Evolutionary conservation across 257 asterid species (phyloP).

Genomic region (Phtheirospermum japonicum): DNA sequence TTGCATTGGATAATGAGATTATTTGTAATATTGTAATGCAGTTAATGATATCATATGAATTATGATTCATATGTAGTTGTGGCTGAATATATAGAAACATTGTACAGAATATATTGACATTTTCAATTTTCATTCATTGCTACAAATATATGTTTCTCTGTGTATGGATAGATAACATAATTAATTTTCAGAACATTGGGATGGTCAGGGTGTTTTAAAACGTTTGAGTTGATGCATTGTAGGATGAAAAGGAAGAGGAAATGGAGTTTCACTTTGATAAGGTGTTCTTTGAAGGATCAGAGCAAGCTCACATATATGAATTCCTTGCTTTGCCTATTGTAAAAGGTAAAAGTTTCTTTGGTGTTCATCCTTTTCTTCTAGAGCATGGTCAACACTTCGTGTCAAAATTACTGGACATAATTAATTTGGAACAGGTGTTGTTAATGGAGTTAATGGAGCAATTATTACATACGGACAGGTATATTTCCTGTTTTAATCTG

Average conservation of each 20-base stretch:
- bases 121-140: not conserved
- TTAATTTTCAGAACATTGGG: slow-evolving; percentile 1
- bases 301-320: slow-evolving; percentile 62
- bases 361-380: slow-evolving; percentile 12
- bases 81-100: slow-evolving; percentile 12
- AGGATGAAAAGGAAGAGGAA: slow-evolving; percentile 86
- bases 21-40: not conserved
- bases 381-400: slow-evolving; percentile 3
- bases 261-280: slow-evolving; percentile 59
- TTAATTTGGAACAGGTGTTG: slow-evolving; percentile 45
- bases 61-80: not conserved
- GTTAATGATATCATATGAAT: not conserved
- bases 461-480: slow-evolving; percentile 87
- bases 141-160: not conserved
- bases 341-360: slow-evolving; percentile 38
- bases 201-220: not conserved
- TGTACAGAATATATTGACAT: not conserved
- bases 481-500: slow-evolving; percentile 24
- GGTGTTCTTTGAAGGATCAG: slow-evolving; percentile 76
- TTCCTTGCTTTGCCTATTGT: slow-evolving; percentile 69
- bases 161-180: not conserved
- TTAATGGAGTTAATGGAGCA: slow-evolving; percentile 70
- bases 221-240: slow-evolving; percentile 19
- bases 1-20: not conserved
- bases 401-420: not conserved